Evolutionary conservation across 805 yeast species (phyloP), one percentile per base, ranked within the genome.

Genomic region (Soucietia sequanensis): DNA sequence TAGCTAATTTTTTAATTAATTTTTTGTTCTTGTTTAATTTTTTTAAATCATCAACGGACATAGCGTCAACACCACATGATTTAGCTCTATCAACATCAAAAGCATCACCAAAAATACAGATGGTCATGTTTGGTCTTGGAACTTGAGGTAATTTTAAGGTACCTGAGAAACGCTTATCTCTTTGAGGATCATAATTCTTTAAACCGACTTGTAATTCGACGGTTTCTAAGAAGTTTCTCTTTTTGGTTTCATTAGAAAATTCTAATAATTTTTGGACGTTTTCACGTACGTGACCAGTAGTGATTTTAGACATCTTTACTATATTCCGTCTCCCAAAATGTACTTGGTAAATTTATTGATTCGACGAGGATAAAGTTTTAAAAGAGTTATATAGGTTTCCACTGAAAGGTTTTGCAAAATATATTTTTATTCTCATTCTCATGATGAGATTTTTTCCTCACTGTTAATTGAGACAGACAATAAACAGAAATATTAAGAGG

Each of bases 131-230:
- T 78, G 99, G 99, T 83, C 99, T 95, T 80, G 99, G 99, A 56
- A 95, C 96, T 68, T 81, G 83, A 68, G 99, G 99, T 62, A 93
- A 81, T 78, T 83, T 93, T 78, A 93, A 83, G 68, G 98, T 68
- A 79, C 99, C 99, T 71, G 98, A 91, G 97, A 93, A 93, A 89
- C 99, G 98, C 90, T 93, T 93, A 78, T 93, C 99, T 87, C 99
- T 90, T 81, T 93, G 99, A 70, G 99, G 98, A 74, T 93, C 99
- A 78, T 93, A 93, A 95, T 93, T 93, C 90, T 93, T 93, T 63
- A 93, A 83, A 75, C 99, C 99, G 68, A 93, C 95, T 80, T 93
- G 99, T 70, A 93, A 81, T 80, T 93, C 99, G 65, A 93, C 90
- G 74, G 99, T 91, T 84, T 93, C 99, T 76, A 91, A 85, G 80